phyloP scores from a whole-genome alignment of 1,284 basidiomycete species.

The Cutaneotrichosporon daszewskae region DNA sequence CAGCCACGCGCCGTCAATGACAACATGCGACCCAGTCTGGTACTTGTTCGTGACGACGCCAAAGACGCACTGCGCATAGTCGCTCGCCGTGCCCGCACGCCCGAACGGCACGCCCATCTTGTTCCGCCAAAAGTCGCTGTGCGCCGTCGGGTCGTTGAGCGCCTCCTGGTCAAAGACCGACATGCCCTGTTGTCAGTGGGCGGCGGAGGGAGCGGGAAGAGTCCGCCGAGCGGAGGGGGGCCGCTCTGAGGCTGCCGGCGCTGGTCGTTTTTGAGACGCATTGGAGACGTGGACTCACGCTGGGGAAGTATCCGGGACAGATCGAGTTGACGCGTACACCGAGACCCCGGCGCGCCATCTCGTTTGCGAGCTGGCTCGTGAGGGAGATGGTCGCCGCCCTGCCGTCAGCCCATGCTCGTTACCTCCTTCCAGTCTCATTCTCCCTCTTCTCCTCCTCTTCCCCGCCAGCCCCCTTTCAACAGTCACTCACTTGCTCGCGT shows the following conservation, averaged over 20 bases:
- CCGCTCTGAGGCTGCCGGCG: too few species aligned
- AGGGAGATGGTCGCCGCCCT: slow-evolving; percentile 32
- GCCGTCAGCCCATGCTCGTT: not conserved
- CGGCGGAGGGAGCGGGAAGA: not conserved
- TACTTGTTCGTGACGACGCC: slow-evolving; percentile 32
- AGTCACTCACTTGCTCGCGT: slow-evolving; percentile 37
- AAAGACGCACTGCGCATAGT: slow-evolving; percentile 37
- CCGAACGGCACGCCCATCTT: slow-evolving; percentile 40
- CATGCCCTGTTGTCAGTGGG: slow-evolving; percentile 35
- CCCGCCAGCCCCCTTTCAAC: not conserved
- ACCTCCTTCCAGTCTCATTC: too few species aligned
- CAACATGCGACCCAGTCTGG: slow-evolving; percentile 37
- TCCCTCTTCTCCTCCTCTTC: too few species aligned
- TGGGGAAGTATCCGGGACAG: slow-evolving; percentile 29
- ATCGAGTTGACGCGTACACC: slow-evolving; percentile 30
- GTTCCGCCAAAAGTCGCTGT: slow-evolving; percentile 23
- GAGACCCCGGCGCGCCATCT: slow-evolving; percentile 25
- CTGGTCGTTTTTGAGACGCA: too few species aligned
- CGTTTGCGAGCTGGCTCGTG: slow-evolving; percentile 24
- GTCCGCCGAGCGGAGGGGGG: not conserved
- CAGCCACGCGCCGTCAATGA: slow-evolving; percentile 46
- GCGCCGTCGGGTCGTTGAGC: slow-evolving; percentile 9
- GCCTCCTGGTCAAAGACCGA: slow-evolving; percentile 23
- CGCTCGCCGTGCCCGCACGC: slow-evolving; percentile 38
- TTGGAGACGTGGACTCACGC: too few species aligned